Conservation (phyloP, 768 basidiomycete species). For the Sutorius australiensis region DNA sequence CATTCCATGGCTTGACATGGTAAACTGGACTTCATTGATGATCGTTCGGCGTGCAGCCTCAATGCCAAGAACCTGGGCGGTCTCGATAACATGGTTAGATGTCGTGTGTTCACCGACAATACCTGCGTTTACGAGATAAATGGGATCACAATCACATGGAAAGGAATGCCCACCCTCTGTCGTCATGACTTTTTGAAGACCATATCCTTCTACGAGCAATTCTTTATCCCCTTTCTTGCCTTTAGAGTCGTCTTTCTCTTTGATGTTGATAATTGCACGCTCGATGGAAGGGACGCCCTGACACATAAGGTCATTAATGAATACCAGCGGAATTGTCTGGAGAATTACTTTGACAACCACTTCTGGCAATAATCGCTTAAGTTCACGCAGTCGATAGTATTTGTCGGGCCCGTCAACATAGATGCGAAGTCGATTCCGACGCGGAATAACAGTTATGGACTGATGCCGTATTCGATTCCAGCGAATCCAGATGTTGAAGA, state of each 20-base stretch:
- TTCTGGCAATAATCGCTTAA: constrained; percentile 78
- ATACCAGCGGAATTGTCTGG: not conserved
- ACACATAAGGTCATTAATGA: not conserved
- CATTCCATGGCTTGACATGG: constrained; percentile 97
- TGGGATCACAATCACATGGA: not conserved
- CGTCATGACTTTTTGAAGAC: constrained; percentile 93
- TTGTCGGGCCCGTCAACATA: constrained; percentile 77
- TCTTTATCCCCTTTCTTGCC: constrained; percentile 89
- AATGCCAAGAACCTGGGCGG: constrained; percentile 92
- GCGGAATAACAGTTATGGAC: constrained; percentile 75
- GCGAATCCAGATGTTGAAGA: not conserved
- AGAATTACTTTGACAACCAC: constrained; percentile 82
- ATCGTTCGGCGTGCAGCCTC: constrained; percentile 94
- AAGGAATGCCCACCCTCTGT: constrained; percentile 68
- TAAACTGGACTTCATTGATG: constrained; percentile 95
- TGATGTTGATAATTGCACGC: constrained; percentile 94
- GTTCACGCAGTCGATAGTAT: constrained; percentile 77
- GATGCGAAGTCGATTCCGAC: constrained; percentile 71
- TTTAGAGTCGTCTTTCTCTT: constrained; percentile 75
- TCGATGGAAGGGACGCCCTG: constrained; percentile 85
- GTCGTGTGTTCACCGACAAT: constrained; percentile 90
- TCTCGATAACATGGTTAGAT: constrained; percentile 97
- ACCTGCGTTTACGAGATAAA: constrained; percentile 44
- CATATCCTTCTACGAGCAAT: constrained; percentile 94
- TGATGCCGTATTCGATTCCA: constrained; percentile 26